Base-by-base conservation (phyloP, 805 yeast genomes). In the Pichia cabralensis region DNA sequence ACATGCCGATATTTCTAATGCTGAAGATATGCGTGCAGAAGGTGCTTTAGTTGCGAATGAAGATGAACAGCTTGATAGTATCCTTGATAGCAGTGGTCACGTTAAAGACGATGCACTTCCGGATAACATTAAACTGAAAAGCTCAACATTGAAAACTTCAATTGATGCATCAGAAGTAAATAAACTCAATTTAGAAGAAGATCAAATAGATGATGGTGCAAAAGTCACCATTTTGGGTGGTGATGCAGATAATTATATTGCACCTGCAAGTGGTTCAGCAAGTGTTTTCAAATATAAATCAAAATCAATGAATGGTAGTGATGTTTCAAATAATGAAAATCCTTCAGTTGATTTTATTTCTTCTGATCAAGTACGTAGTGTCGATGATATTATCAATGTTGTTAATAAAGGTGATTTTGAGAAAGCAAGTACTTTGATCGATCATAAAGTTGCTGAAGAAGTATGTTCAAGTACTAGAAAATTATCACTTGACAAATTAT, bases 21-120 rank as follows among this genome's bases (percentile, higher is more conserved):
- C 63, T 17, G 60, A 49, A 17, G 62, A 64, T 14, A 46, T 62
- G 21, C 52, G 46, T 14, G 58, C 52, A 8, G 70, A 73, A 29
- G 71, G 77, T 26, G 78, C 78, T 4, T 55, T 76, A 6, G 51
- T 74, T 41, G 78, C 70, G 32, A 80, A 74, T 35, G 77, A 70
- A 41, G 73, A 66, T 40, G 76, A 66, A 44, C 69, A 65, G 41
- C 65, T 75, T 44, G 76, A 66, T 18, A 54, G 60, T 15, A 60
- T 71, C 31, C 53, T 76, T 47, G 80, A 75, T 45, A 61, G 62
- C 10, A 60, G 62, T 30, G 83, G 81, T 2, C 62, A 66, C 31
- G 59, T 74, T 31, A 74, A 66, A 45, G 60, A 59, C n/a, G 67
- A 62, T 31, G 70, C 66, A 17, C 53, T 62, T 41, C 65, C 55